These are phyloP conservation scores for Leccinum rimulosum DNA, from an alignment of 768 basidiomycete genomes.

Conservation along the genomic window DNA sequence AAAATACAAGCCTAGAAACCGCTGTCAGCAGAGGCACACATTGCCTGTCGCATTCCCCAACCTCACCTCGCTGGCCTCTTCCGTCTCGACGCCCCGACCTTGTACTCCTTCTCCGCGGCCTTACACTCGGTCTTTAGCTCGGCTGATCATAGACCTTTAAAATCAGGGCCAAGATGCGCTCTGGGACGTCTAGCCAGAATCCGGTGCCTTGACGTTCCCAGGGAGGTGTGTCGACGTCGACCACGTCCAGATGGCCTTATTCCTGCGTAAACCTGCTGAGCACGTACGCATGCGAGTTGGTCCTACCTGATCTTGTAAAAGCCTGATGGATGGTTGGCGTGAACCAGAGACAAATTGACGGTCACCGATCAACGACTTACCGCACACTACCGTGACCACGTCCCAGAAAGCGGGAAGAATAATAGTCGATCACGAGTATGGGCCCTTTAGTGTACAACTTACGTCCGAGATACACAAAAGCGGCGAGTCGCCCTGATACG, in stretches of 20 bases:
- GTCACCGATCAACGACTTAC: slow-evolving; percentile 37
- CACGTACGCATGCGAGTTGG: not conserved
- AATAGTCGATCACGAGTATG: not conserved
- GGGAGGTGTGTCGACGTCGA: slow-evolving; percentile 74
- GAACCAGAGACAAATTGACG: not conserved
- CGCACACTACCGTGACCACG: slow-evolving; percentile 69
- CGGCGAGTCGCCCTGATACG: slow-evolving; percentile 63
- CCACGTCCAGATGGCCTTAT: slow-evolving; percentile 67
- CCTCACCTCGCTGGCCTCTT: slow-evolving; percentile 58
- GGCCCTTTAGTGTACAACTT: slow-evolving; percentile 27
- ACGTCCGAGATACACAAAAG: slow-evolving; percentile 71
- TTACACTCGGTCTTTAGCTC: slow-evolving; percentile 86
- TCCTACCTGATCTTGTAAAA: slow-evolving; percentile 76
- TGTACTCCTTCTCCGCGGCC: slow-evolving; percentile 71
- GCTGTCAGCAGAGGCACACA: not conserved
- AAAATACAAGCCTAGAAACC: slow-evolving; percentile 69
- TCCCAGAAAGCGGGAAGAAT: slow-evolving; percentile 33
- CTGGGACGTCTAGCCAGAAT: slow-evolving; percentile 76
- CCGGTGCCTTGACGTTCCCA: slow-evolving; percentile 75
- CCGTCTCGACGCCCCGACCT: slow-evolving; percentile 44
- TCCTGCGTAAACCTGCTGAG: slow-evolving; percentile 35
- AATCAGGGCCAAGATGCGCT: slow-evolving; percentile 49
- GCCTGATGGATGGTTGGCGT: slow-evolving; percentile 38
- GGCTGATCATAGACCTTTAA: slow-evolving; percentile 54
- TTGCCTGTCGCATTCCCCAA: not conserved